phyloP scores from a whole-genome alignment of 768 basidiomycete species.

The Collybia mongolica region DNA sequence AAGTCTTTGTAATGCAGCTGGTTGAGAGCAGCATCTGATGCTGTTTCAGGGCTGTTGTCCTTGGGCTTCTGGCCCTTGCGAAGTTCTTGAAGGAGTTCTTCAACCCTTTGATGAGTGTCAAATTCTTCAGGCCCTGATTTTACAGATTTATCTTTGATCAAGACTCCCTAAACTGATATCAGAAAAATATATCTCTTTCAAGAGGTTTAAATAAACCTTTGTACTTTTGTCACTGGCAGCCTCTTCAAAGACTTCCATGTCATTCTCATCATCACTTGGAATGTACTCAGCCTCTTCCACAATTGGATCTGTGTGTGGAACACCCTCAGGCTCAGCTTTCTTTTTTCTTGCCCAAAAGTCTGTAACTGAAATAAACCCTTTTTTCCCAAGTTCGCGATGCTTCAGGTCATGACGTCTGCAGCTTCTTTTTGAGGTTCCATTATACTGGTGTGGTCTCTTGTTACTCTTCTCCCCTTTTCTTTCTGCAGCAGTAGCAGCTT shows the following conservation, averaged over 20 bases:
- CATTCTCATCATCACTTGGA: not conserved
- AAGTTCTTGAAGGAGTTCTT: constrained; percentile 2
- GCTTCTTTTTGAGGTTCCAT: not conserved
- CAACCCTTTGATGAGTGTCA: not conserved
- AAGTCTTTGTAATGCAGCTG: constrained; percentile 1
- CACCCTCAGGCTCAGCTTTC: not conserved
- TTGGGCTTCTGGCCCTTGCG: not conserved
- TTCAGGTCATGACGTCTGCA: not conserved
- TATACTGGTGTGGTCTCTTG: not conserved
- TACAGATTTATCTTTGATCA: too few relatives aligned
- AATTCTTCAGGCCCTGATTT: not conserved
- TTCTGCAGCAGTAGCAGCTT: not conserved
- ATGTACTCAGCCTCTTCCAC: not conserved
- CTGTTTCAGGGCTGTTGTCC: not conserved
- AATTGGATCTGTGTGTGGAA: not conserved
- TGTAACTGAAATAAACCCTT: not conserved
- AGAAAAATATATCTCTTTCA: too few relatives aligned
- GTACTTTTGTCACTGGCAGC: not conserved
- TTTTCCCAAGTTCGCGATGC: not conserved
- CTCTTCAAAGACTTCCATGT: not conserved
- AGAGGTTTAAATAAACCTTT: too few relatives aligned
- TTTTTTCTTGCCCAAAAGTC: not conserved
- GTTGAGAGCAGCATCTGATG: not conserved
- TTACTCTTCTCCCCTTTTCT: not conserved
- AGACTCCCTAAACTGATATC: too few relatives aligned